Evolutionary conservation across 2,329 filamentous ascomycete genomes (phyloP).

Genomic region (Penicillium sp.): DNA sequence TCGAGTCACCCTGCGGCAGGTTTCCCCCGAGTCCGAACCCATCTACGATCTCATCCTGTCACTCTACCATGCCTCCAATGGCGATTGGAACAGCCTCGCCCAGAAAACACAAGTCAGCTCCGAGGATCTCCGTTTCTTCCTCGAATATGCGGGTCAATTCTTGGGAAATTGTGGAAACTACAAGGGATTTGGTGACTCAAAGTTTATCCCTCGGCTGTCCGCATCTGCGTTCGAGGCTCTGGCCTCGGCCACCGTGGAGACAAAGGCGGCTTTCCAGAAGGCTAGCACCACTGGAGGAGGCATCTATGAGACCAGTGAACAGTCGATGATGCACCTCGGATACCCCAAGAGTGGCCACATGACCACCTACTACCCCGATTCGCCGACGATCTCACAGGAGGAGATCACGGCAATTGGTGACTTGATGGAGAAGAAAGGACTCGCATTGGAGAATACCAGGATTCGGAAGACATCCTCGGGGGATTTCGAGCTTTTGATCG

Average conservation of each 20-base stretch:
- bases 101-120: constrained; percentile 63
- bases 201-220: constrained; percentile 72
- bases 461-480: constrained; percentile 64
- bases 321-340: constrained; percentile 70
- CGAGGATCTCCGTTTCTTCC: constrained; percentile 64
- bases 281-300: constrained; percentile 59
- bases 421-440: constrained; percentile 68
- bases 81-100: constrained; percentile 69
- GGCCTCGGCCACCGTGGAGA: constrained; percentile 58
- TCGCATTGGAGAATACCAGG: constrained; percentile 73
- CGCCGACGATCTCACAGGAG: constrained; percentile 67
- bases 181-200: constrained; percentile 82
- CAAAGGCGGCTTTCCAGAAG: constrained; percentile 63
- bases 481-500: constrained; percentile 71
- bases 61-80: constrained; percentile 63
- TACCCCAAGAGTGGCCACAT: constrained; percentile 72
- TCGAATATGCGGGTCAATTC: constrained; percentile 76
- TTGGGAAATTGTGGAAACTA: constrained; percentile 80
- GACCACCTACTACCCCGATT: constrained; percentile 80
- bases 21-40: constrained; percentile 75
- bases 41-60: constrained; percentile 79
- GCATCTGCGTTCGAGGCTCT: constrained; percentile 64
- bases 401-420: constrained; percentile 72
- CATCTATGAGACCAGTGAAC: constrained; percentile 66
- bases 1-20: constrained; percentile 74